Evolutionary conservation across 306 rosid species (phyloP).

Genomic region (Morella rubra): DNA sequence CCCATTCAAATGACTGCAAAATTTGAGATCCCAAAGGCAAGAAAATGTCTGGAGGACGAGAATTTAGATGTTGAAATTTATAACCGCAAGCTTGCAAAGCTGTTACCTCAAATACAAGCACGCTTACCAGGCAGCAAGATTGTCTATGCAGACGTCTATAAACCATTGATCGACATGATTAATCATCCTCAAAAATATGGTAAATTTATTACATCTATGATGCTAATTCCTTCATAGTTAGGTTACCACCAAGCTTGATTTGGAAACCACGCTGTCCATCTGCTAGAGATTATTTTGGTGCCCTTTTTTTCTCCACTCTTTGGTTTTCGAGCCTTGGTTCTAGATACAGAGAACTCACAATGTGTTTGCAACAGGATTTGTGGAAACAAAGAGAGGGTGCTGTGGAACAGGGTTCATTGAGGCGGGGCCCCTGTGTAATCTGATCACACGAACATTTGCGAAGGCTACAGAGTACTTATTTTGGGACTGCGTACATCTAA

Average conservation of each 20-base stretch:
- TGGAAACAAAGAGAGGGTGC: slow-evolving; percentile 35
- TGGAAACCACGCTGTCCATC: too few species aligned
- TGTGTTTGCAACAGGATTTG: slow-evolving; percentile 27
- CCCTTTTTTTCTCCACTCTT: too few species aligned
- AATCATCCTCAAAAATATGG: slow-evolving; percentile 32
- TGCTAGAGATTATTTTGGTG: background rate
- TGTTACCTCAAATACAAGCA: slow-evolving; percentile 23
- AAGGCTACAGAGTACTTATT: slow-evolving; percentile 29
- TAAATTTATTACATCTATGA: background rate
- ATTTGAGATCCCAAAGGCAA: background rate
- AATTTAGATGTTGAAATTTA: slow-evolving; percentile 31
- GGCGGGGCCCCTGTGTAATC: slow-evolving; percentile 29
- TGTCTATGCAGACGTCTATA: slow-evolving; percentile 27
- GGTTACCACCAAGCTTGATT: too few species aligned
- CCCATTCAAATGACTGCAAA: slow-evolving; percentile 37
- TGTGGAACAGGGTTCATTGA: slow-evolving; percentile 37
- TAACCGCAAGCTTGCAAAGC: slow-evolving; percentile 35
- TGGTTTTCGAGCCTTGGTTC: too few species aligned
- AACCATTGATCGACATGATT: slow-evolving; percentile 25
- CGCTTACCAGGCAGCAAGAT: slow-evolving; percentile 32
- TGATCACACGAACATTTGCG: slow-evolving; percentile 7
- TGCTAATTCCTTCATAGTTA: background rate
- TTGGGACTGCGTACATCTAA: slow-evolving; percentile 44
- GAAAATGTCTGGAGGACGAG: slow-evolving; percentile 28
- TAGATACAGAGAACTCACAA: background rate